Percentiles rank a stretch among this genome's conserved stretches.
Conservation (phyloP, 306 rosid species). For the Ormosia emarginata region DNA sequence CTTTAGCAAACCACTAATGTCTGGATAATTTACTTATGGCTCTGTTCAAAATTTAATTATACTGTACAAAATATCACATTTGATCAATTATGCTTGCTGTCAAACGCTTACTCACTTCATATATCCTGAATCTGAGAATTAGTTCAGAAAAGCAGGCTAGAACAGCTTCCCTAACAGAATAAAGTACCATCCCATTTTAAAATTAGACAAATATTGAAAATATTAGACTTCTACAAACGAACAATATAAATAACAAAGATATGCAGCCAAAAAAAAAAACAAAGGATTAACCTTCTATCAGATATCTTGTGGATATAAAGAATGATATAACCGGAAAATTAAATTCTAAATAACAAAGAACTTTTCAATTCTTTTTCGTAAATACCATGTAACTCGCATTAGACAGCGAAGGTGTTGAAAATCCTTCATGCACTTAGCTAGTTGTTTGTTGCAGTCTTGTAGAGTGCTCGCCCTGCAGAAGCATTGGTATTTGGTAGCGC, state of each 20-base stretch:
- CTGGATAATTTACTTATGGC: background rate
- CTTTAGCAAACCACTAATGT: background rate
- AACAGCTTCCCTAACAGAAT: too few species aligned
- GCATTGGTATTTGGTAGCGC: background rate
- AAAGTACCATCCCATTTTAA: too few species aligned
- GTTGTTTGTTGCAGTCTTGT: background rate
- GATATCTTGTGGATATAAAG: background rate
- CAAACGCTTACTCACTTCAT: background rate
- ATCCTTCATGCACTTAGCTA: background rate
- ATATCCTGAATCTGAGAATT: background rate
- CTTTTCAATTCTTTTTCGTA: background rate
- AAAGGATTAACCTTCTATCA: background rate
- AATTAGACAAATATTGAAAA: background rate
- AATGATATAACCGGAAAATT: background rate
- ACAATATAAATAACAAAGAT: background rate
- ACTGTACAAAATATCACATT: background rate
- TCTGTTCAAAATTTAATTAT: background rate
- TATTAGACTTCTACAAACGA: background rate
- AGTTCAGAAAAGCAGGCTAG: background rate
- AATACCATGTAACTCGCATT: background rate
- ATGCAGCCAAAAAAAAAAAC: background rate
- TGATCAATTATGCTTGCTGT: background rate
- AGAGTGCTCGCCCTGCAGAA: background rate
- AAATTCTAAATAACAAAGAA: background rate
- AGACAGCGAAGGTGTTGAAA: conserved; percentile 9